Evolutionary conservation across 306 rosid genomes (phyloP).

Genomic region (Geum urbanum): DNA sequence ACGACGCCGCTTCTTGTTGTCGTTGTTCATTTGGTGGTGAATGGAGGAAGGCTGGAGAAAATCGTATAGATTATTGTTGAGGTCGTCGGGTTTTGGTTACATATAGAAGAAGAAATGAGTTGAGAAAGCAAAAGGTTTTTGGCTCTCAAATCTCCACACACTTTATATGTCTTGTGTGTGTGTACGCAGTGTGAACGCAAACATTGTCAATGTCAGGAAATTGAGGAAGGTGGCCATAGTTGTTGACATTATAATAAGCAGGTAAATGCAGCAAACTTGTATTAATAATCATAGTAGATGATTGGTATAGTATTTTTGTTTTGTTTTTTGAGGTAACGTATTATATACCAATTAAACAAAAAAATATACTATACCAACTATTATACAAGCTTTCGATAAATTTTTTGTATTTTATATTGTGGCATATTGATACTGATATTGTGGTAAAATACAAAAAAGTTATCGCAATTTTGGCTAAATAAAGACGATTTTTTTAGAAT

Average conservation of each 20-base stretch:
- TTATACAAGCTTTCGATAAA: no score
- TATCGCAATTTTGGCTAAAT: no score
- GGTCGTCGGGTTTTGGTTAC: constrained; percentile 7
- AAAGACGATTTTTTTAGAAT: no score
- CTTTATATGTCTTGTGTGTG: constrained; percentile 14
- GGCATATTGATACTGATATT: no score
- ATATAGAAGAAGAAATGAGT: neutral
- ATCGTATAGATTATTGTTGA: constrained; percentile 5
- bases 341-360: no score
- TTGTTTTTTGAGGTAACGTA: no score
- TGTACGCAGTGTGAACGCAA: constrained; percentile 33
- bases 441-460: no score
- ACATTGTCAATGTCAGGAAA: neutral
- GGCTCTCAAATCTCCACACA: constrained; percentile 5
- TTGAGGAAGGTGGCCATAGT: neutral
- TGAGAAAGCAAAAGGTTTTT: neutral
- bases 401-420: no score
- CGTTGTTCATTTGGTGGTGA: constrained; percentile 39
- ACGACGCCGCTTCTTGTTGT: constrained; percentile 33
- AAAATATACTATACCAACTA: no score
- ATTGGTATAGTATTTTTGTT: neutral
- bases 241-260: neutral
- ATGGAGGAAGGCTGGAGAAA: constrained; percentile 18
- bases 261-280: neutral
- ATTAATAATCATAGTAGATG: neutral